Percentiles rank a stretch among this genome's conserved stretches.
Evolutionary conservation across 805 yeast genomes (phyloP).

Genomic region (Yamadazyma olivae): DNA sequence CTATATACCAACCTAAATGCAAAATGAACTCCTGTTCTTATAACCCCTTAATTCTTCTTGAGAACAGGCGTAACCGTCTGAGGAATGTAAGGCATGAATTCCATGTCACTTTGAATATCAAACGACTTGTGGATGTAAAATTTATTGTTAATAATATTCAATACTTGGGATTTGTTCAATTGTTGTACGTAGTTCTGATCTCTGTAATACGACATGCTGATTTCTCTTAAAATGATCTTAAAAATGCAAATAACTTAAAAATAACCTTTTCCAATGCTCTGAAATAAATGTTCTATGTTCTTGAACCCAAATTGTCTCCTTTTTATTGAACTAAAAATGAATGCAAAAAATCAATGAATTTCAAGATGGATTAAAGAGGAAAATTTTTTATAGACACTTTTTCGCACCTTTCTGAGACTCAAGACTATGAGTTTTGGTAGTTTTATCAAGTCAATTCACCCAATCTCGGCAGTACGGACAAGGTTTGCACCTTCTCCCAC

Average conservation of each 20-base stretch:
- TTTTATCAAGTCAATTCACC: conserved; percentile 25
- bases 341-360: too few species aligned
- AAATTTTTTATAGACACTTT: background rate
- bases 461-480: conserved; percentile 65
- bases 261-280: too few species aligned
- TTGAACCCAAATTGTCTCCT: too few species aligned
- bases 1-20: too few species aligned
- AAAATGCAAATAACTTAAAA: background rate
- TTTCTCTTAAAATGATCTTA: too few species aligned
- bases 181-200: background rate
- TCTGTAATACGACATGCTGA: background rate
- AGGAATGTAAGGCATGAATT: conserved; percentile 43
- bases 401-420: background rate
- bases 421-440: conserved; percentile 9
- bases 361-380: too few species aligned
- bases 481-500: conserved; percentile 99
- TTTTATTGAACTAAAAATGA: too few species aligned
- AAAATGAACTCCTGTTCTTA: too few species aligned
- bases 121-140: conserved; percentile 65
- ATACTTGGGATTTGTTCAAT: conserved; percentile 6
- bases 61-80: background rate
- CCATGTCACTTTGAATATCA: conserved; percentile 68
- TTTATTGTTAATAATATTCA: conserved; percentile 40
- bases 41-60: background rate
- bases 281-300: too few species aligned